Evolutionary conservation across 176 grass and related monocot genomes (phyloP), one percentile per base, ranked within the genome.

Genomic region (Musa schizocarpa): DNA sequence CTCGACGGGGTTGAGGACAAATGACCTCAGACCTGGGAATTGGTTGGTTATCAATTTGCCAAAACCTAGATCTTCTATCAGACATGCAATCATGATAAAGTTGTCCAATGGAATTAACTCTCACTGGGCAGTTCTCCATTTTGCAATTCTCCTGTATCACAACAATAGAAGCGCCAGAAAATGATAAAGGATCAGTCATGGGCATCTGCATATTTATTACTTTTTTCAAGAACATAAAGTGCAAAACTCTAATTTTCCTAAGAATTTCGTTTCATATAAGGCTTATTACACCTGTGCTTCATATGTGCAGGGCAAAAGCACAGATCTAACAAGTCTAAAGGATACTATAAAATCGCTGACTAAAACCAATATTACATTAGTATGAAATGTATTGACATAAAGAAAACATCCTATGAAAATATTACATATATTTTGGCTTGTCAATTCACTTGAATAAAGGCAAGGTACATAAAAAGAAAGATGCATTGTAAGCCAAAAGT

Each of bases 21-120:
- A 97, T 83, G 73, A 93, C 77, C 23, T 90, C 87, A 8, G 85
- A 76, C 48, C 81, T 83, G 3, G 74, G 3, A 49, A 19, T 50
- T 50, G 85, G 72, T 71, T 82, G 92, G 21, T 27, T 78, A 63
- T 93, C 86, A 58, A 81, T 55, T 87, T 93, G 90, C 83, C 90
- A 93, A 69, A 90, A 90, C 67, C 93, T 86, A 17, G 87, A 92
- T 83, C 84, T 90, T 26, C 87, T 84, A 63, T 96, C 93, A 0
- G 93, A 52, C 50, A 69, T 64, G 1, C 69, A 80, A 21, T 96
- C 93, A 2, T 57, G 63, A 69, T 67, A 76, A 24, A 81, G 61
- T 78, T 92, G 92, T 8, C 74, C 56, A 4, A 77, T 71, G 12
- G 68, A n/a, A 68, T 68, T 68, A 34, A 88, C 76, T 74, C 73